Evolutionary conservation across 148 eudicot species (phyloP).

Genomic region (Rhododendron vialii): DNA sequence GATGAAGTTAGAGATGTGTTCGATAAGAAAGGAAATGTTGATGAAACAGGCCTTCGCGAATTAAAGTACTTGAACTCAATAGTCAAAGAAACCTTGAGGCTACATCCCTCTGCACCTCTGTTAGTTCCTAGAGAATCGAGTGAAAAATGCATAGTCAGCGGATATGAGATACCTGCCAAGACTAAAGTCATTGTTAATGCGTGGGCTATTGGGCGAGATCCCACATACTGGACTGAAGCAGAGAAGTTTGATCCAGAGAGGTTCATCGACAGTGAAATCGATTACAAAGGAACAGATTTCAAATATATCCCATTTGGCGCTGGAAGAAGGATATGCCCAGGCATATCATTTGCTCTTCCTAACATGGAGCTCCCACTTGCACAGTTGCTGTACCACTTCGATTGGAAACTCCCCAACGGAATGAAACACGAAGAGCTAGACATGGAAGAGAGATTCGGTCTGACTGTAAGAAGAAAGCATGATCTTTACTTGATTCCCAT

Average conservation of each 20-base stretch:
- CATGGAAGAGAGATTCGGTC: not conserved
- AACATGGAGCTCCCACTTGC: conserved; percentile 30
- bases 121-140: conserved; percentile 23
- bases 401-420: conserved; percentile 19
- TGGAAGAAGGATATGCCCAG: conserved; percentile 30
- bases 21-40: not conserved
- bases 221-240: conserved; percentile 23
- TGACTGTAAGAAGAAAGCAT: not conserved
- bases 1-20: conserved; percentile 22
- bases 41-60: conserved; percentile 11
- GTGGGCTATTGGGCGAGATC: conserved; percentile 28
- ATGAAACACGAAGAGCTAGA: not conserved
- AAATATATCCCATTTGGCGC: conserved; percentile 31
- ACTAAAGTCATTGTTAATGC: conserved; percentile 19
- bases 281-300: conserved; percentile 20
- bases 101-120: conserved; percentile 26
- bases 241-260: conserved; percentile 31
- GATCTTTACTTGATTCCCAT: not conserved
- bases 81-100: conserved; percentile 29
- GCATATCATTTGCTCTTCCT: conserved; percentile 22
- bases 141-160: conserved; percentile 13
- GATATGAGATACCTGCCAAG: conserved; percentile 22
- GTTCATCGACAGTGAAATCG: conserved; percentile 12
- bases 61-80: conserved; percentile 17
- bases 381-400: conserved; percentile 24